Evolutionary conservation across 2,329 filamentous ascomycete genomes (phyloP), one percentile per base, ranked within the genome.

Genomic region (Cytospora paraplurivora): DNA sequence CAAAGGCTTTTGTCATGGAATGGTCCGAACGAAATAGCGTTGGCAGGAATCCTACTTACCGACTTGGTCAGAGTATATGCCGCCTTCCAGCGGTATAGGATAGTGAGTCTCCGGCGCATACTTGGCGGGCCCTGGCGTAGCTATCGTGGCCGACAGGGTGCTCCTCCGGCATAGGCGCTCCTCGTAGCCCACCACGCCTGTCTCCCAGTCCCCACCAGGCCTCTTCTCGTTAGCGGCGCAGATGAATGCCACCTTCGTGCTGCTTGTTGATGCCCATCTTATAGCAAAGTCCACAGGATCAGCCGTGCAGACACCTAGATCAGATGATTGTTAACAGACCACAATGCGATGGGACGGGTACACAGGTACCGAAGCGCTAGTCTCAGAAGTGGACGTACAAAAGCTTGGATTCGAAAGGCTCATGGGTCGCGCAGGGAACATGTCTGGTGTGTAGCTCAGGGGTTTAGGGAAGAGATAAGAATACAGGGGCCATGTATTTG

Each of bases 201-300:
- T 74, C 61, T 92, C 89, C 90, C 90, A 93, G 72, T 93, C 89
- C n/a, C 90, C 90, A 11, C 90, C 90, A 0, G 90, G 83, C 44
- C 88, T 82, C 71, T 88, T 90, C 73, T 93, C 90, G 75, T 93
- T 91, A 55, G 90, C 90, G 62, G 87, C 84, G 68, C 89, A 91
- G 66, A 92, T 85, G 64, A 91, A 87, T 0, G 88, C 86, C 62
- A 91, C 82, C 56, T 68, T 69, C 21, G 76, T 74, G 34, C 74
- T 77, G 55, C 82, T 80, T 51, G 68, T 60, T 32, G 67, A 67
- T 13, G 74, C 73, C 82, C 87, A 90, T 63, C 82, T 78, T 38
- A 90, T 76, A 27, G 88, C 85, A 49, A 81, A 78, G 72, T 84
- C 81, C 35, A 87, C 84, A 1, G 87, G 86, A 70, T 89, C 87